Evolutionary conservation across 805 yeast species (phyloP).

Genomic region (Wickerhamomyces ciferrii): DNA sequence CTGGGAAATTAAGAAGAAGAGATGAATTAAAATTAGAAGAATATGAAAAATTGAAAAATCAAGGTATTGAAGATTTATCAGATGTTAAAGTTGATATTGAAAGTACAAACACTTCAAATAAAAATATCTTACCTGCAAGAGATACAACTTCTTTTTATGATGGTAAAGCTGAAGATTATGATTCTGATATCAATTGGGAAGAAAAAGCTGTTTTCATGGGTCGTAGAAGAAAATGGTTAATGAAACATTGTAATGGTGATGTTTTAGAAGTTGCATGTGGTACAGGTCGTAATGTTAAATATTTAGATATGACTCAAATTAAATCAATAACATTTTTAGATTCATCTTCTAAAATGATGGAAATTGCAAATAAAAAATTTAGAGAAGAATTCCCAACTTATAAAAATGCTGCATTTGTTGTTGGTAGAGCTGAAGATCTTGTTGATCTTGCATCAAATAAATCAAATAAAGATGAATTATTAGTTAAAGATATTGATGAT

Average conservation of each 20-base stretch:
- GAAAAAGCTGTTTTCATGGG: constrained; percentile 40
- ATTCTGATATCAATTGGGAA: constrained; percentile 63
- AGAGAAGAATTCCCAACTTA: constrained; percentile 59
- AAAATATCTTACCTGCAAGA: constrained; percentile 54
- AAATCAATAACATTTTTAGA: constrained; percentile 82
- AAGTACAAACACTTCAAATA: constrained; percentile 28
- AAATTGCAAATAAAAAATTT: constrained; percentile 70
- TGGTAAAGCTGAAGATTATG: constrained; percentile 73
- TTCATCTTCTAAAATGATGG: constrained; percentile 82
- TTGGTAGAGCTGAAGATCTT: constrained; percentile 84
- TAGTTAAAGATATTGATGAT: constrained; percentile 19
- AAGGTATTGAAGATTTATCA: constrained; percentile 27
- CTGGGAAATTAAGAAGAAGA: constrained; percentile 56
- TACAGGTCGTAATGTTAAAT: constrained; percentile 88
- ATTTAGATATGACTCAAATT: constrained; percentile 53
- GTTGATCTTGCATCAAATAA: constrained; percentile 42
- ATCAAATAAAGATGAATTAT: constrained; percentile 15
- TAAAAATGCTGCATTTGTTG: constrained; percentile 77
- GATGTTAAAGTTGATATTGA: constrained; percentile 22
- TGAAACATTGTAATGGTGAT: constrained; percentile 78
- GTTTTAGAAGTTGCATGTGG: constrained; percentile 95
- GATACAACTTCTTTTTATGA: constrained; percentile 84
- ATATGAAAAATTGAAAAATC: constrained; percentile 47
- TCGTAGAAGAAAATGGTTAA: constrained; percentile 69
- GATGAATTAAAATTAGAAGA: constrained; percentile 56